Base-by-base conservation (phyloP, 2,329 filamentous ascomycete species). In the Phialophora chinensis region DNA sequence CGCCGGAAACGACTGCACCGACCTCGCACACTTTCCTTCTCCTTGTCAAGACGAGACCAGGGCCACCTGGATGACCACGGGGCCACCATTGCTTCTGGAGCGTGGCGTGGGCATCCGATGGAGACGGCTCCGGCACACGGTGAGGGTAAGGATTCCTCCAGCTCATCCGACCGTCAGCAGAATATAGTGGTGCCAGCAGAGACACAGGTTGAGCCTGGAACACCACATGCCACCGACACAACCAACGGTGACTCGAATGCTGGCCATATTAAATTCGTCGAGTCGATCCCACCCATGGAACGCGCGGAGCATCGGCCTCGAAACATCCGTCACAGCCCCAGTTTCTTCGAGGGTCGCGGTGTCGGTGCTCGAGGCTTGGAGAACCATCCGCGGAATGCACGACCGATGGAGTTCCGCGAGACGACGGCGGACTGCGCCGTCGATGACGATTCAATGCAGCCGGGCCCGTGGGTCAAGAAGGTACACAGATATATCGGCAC, bases 401-500 rank as follows among this genome's bases (percentile, higher is more conserved):
- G 50, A 25, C 68, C 70, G 1, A 38, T 62, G 10, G 49, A 27
- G 23, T 27, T 59, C 55, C 27, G 49, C 20, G 8, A 25, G 23
- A 8, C 27, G 25, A 11, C 25, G 52, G 31, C 57, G 14, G 60
- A 58, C 3, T 52, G 47, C n/a, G 55, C 47, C 33, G 35, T 57
- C 29, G 67, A 65, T n/a, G 60, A 64, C 31, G 60, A 66, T 3
- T 11, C 29, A 20, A n/a, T 25, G 8, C 33, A 42, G 12, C 49
- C 65, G 5, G 23, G 49, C 27, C 59, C 59, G 27, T 38, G 49
- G 23, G n/a, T 44, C 11, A 53, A 61, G 8, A 57, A 54, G n/a
- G 20, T 72, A 4, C 49, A 67, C 58, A 72, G 70, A 60, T 72
- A 72, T 60, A 25, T 72, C 17, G 52, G 67, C 29, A 66, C 70